phyloP scores from a whole-genome alignment of 75 land plant genomes.

The Sequoia sempervirens region DNA sequence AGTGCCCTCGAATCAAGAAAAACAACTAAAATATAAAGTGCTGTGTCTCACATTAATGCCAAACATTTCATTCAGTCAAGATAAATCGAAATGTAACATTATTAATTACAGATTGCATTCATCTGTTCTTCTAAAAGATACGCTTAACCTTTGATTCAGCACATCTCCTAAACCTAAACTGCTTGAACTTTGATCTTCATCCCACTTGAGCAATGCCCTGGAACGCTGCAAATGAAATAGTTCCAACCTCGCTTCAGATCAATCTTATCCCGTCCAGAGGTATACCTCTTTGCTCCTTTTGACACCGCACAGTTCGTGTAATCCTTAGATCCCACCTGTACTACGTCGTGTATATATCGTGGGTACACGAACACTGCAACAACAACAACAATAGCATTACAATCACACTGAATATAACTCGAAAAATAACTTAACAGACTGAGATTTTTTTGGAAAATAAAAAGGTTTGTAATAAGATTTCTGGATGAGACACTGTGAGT shows the following conservation, averaged over 20 bases:
- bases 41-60: no score
- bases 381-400: background rate
- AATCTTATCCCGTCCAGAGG: conserved; percentile 22
- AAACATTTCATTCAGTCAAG: no score
- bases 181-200: conserved; percentile 32
- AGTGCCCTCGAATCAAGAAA: no score
- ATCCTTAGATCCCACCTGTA: conserved; percentile 17
- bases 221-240: conserved; percentile 37
- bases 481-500: no score
- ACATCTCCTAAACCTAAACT: background rate
- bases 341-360: conserved; percentile 22
- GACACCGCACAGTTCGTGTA: conserved; percentile 21
- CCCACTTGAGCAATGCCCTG: conserved; percentile 34
- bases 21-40: no score
- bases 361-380: conserved; percentile 29
- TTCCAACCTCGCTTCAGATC: conserved; percentile 22
- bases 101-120: background rate
- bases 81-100: no score
- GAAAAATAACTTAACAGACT: no score
- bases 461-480: no score
- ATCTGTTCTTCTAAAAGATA: background rate
- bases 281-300: background rate
- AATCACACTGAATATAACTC: no score
- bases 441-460: no score
- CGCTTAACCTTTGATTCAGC: background rate